A percentile compares a stretch with the other conserved stretches of the same genome.
Conservation (phyloP, 306 rosid genomes). For the Sindora glabra region DNA sequence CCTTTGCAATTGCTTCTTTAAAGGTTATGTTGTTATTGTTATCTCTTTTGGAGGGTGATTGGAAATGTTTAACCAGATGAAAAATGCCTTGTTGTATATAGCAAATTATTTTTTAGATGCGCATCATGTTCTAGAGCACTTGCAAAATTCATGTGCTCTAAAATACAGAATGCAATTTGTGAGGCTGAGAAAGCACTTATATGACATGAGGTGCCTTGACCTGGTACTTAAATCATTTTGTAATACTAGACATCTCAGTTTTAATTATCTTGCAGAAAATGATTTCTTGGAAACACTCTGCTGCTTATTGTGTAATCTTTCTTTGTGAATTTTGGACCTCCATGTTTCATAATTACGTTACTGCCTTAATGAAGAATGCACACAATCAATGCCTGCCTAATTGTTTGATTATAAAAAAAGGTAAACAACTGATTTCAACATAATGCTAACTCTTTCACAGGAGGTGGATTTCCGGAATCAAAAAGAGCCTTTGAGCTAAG, state of each 20-base stretch:
- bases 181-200: background rate
- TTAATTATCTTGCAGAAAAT: background rate
- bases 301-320: background rate
- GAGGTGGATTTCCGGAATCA: constrained; percentile 87
- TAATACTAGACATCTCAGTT: background rate
- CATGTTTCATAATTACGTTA: background rate
- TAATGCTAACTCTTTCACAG: constrained; percentile 24
- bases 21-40: background rate
- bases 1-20: background rate
- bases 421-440: background rate
- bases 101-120: too few relatives aligned
- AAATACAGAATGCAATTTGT: background rate
- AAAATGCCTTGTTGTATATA: background rate
- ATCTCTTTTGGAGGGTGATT: background rate
- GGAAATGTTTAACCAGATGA: background rate
- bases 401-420: background rate
- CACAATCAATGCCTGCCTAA: background rate
- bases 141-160: background rate
- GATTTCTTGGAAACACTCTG: background rate
- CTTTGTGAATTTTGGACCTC: background rate
- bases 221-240: background rate
- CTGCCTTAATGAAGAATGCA: background rate
- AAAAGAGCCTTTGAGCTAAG: constrained; percentile 74
- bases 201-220: background rate
- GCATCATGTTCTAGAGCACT: background rate